phyloP scores from a whole-genome alignment of 495 filamentous ascomycete species.

The Lasiosphaeriaceae sp. region DNA sequence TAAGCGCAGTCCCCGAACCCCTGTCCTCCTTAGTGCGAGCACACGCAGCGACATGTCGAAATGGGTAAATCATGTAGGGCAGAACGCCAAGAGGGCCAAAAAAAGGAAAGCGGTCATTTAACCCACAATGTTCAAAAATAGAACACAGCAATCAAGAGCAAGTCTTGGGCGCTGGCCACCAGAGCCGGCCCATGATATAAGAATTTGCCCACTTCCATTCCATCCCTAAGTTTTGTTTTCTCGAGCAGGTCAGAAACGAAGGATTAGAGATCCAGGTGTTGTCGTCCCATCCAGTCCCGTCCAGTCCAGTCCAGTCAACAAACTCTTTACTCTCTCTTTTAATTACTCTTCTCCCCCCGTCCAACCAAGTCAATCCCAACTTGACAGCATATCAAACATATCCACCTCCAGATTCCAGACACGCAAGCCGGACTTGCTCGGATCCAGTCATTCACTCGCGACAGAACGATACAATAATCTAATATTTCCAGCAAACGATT shows the following conservation, averaged over 20 bases:
- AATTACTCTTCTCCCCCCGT: slow-evolving; percentile 32
- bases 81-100: slow-evolving; percentile 25
- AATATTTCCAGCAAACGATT: slow-evolving; percentile 39
- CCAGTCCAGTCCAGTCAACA: slow-evolving; percentile 36
- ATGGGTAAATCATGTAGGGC: slow-evolving; percentile 15
- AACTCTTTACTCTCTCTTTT: slow-evolving; percentile 33
- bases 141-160: slow-evolving; percentile 23
- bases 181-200: slow-evolving; percentile 42
- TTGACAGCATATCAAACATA: slow-evolving; percentile 10
- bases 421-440: slow-evolving; percentile 53
- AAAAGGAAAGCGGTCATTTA: slow-evolving; percentile 32
- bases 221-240: slow-evolving; percentile 23
- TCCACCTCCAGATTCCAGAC: slow-evolving; percentile 22
- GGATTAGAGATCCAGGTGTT: slow-evolving; percentile 39
- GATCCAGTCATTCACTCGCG: slow-evolving; percentile 48
- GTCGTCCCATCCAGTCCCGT: slow-evolving; percentile 31
- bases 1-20: slow-evolving; percentile 33
- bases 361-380: slow-evolving; percentile 32
- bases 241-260: slow-evolving; percentile 32
- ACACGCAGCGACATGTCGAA: slow-evolving; percentile 20
- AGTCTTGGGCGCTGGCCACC: slow-evolving; percentile 5
- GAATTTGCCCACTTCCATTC: slow-evolving; percentile 42
- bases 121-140: slow-evolving; percentile 39
- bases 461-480: slow-evolving; percentile 34
- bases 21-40: slow-evolving; percentile 24